phyloP scores from a whole-genome alignment of 192 early-diverging fungal species.

The Lobosporangium transversale region DNA sequence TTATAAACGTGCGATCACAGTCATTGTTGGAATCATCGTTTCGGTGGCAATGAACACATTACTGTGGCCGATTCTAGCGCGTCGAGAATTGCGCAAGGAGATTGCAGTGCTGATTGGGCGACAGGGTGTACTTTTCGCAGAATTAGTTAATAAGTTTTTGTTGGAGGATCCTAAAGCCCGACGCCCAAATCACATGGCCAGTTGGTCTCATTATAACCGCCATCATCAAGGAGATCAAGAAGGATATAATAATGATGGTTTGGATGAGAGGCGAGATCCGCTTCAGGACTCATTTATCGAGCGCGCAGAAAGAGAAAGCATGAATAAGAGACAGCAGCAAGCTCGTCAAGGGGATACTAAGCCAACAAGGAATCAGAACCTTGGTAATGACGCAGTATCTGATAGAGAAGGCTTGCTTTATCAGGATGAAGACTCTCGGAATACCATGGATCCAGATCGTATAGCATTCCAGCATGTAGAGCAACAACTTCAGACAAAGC shows the following conservation, averaged over 20 bases:
- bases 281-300: conserved; percentile 29
- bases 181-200: background rate
- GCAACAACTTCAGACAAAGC: conserved; percentile 40
- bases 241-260: conserved; percentile 3
- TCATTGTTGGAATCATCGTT: conserved; percentile 43
- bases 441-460: conserved; percentile 19
- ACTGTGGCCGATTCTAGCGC: conserved; percentile 71
- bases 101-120: conserved; percentile 54
- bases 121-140: conserved; percentile 72
- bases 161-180: conserved; percentile 39
- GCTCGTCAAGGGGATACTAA: background rate
- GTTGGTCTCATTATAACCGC: background rate
- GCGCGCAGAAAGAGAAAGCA: conserved; percentile 9
- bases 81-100: conserved; percentile 70
- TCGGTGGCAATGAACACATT: conserved; percentile 36
- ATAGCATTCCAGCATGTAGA: conserved; percentile 48
- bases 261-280: conserved; percentile 11
- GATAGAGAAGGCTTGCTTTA: background rate
- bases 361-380: background rate
- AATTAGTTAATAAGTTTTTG: conserved; percentile 71
- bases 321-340: background rate
- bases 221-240: conserved; percentile 1
- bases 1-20: conserved; percentile 38
- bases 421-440: background rate
- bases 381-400: background rate